These are phyloP conservation scores for Blastomyces silverae DNA, from an alignment of 2,329 filamentous ascomycete species.

Conservation along the genomic window DNA sequence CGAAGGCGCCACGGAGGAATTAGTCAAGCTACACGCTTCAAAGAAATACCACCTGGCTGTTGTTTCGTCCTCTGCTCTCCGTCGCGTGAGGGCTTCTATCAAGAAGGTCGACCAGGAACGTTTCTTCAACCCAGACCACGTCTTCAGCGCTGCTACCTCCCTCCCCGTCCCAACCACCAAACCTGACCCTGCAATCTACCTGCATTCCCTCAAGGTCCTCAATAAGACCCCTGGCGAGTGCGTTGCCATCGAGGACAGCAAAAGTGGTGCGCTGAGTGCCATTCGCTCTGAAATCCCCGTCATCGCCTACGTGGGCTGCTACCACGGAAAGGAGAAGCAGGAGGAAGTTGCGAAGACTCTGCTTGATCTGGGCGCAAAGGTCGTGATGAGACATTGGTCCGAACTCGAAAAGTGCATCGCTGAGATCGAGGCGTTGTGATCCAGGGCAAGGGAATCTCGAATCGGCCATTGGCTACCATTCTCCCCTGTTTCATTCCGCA, in stretches of 20 bases:
- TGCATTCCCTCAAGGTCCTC: constrained; percentile 66
- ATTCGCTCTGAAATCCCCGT: constrained; percentile 71
- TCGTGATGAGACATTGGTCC: constrained; percentile 51
- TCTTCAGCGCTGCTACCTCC: constrained; percentile 77
- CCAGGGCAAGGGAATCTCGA: constrained; percentile 3
- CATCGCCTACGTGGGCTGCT: constrained; percentile 80
- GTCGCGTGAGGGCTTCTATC: constrained; percentile 69
- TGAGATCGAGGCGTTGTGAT: constrained; percentile 35
- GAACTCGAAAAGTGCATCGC: constrained; percentile 41
- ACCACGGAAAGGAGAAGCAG: constrained; percentile 53
- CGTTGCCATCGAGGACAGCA: constrained; percentile 81
- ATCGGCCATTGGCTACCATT: not conserved
- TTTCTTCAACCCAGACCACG: constrained; percentile 66
- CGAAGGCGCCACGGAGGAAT: constrained; percentile 58
- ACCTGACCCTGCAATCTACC: constrained; percentile 83
- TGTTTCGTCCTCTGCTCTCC: constrained; percentile 71
- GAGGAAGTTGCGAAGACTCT: constrained; percentile 59
- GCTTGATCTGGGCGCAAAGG: constrained; percentile 54
- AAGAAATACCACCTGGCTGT: constrained; percentile 69
- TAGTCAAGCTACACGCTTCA: constrained; percentile 56
- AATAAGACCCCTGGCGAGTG: constrained; percentile 64
- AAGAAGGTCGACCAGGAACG: constrained; percentile 71
- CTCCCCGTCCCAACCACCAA: constrained; percentile 76
- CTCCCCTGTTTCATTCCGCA: too few species aligned
- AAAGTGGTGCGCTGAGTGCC: constrained; percentile 71